These are phyloP conservation scores for Tephrocybe sp. DNA, from an alignment of 768 basidiomycete genomes.

Conservation along the genomic window DNA sequence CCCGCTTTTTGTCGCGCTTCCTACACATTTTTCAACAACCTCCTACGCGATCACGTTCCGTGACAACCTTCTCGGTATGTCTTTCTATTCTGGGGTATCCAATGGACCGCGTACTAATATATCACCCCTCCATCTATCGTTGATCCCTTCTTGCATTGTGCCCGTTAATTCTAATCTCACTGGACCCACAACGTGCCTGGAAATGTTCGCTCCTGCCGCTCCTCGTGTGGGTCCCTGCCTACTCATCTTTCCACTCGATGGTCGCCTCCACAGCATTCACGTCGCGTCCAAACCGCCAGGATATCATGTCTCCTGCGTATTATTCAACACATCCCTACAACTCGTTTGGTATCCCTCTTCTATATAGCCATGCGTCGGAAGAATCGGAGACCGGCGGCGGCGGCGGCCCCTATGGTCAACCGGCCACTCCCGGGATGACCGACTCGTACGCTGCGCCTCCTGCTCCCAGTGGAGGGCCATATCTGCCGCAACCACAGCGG, in stretches of 20 bases:
- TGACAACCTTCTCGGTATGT: conserved; percentile 15
- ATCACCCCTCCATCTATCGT: conserved; percentile 6
- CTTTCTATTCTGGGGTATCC: conserved; percentile 16
- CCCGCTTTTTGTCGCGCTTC: not conserved
- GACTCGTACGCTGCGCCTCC: not conserved
- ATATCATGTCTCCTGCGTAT: conserved; percentile 7
- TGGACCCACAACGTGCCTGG: conserved; percentile 14
- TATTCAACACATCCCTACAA: conserved; percentile 3
- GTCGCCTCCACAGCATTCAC: conserved; percentile 13
- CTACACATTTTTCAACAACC: conserved; percentile 1
- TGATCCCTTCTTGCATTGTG: conserved; percentile 6
- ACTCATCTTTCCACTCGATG: conserved; percentile 8
- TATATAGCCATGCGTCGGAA: conserved; percentile 17
- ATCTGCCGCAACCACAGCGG: not conserved
- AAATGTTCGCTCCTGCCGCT: not conserved
- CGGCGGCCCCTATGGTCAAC: conserved; percentile 11
- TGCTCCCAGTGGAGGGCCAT: not conserved
- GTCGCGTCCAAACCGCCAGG: conserved; percentile 12
- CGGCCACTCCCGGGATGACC: conserved; percentile 7
- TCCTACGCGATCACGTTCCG: conserved; percentile 16
- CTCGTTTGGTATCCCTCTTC: conserved; percentile 13
- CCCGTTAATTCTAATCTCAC: not conserved
- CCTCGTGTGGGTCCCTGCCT: conserved; percentile 16
- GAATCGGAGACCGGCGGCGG: conserved; percentile 17
- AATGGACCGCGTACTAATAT: conserved; percentile 13